Evolutionary conservation across 345 rosid species (phyloP).

Genomic region (Eucalyptus erythrocorys): DNA sequence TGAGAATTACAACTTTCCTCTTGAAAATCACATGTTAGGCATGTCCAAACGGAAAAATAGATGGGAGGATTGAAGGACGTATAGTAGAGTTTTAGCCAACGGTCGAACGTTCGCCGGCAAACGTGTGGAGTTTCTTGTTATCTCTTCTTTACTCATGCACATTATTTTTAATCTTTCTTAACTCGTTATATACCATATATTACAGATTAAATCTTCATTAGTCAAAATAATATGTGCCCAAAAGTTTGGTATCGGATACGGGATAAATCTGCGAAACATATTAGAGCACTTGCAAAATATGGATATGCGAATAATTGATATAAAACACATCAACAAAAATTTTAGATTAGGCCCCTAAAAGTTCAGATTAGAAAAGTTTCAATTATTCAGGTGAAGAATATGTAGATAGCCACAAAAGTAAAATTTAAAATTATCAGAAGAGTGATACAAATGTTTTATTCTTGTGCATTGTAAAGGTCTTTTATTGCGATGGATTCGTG

Average conservation of each 20-base stretch:
- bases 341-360: background rate
- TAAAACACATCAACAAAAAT: too few relatives aligned
- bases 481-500: background rate
- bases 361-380: background rate
- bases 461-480: background rate
- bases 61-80: background rate
- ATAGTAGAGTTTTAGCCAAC: background rate
- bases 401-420: too few relatives aligned
- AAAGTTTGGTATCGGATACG: background rate
- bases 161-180: background rate
- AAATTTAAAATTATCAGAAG: background rate
- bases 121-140: background rate
- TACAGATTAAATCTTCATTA: background rate
- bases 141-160: background rate
- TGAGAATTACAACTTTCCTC: background rate
- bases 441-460: background rate
- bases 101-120: background rate
- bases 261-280: background rate
- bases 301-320: too few relatives aligned
- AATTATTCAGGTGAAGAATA: too few relatives aligned
- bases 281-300: background rate
- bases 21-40: background rate
- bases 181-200: fast-evolving
- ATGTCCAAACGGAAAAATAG: background rate
- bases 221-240: too few relatives aligned